Conservation (phyloP, 768 basidiomycete species). For the Podaxis sp. region DNA sequence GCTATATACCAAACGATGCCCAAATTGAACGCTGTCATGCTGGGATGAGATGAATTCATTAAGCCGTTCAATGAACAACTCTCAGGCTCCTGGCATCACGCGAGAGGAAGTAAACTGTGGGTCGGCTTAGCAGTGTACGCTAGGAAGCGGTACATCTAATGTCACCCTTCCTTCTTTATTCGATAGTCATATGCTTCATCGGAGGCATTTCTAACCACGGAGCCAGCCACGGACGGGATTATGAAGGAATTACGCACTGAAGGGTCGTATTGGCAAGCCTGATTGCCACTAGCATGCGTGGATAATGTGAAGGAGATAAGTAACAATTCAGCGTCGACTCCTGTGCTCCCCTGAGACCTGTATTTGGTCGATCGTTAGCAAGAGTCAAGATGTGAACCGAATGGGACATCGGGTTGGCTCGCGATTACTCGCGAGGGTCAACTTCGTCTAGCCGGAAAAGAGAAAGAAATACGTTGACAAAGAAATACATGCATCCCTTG, state of each 20-base stretch:
- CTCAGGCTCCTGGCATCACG: background rate
- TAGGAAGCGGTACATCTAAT: background rate
- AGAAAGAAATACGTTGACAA: background rate
- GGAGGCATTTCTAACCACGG: too few relatives aligned
- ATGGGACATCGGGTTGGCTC: background rate
- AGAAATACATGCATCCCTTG: background rate
- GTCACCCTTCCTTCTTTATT: too few relatives aligned
- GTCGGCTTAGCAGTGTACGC: background rate
- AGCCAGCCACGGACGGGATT: too few relatives aligned
- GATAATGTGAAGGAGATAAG: slow-evolving; percentile 3
- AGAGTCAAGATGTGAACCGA: background rate
- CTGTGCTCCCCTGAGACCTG: background rate
- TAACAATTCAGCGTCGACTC: background rate
- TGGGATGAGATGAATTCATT: background rate
- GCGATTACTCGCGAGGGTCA: background rate
- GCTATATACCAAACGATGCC: background rate
- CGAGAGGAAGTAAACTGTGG: background rate
- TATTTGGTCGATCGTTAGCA: slow-evolving; percentile 2
- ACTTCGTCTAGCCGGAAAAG: background rate
- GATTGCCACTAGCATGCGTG: background rate
- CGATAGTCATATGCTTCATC: too few relatives aligned
- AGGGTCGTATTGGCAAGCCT: background rate
- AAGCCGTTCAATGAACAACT: background rate
- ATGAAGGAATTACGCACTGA: background rate
- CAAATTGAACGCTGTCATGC: background rate